Percentiles rank a stretch among this genome's conserved stretches.
These are phyloP conservation scores for Sporisorium iseilematis-ciliati DNA, from an alignment of 1,284 basidiomycete genomes.

Conservation along the genomic window DNA sequence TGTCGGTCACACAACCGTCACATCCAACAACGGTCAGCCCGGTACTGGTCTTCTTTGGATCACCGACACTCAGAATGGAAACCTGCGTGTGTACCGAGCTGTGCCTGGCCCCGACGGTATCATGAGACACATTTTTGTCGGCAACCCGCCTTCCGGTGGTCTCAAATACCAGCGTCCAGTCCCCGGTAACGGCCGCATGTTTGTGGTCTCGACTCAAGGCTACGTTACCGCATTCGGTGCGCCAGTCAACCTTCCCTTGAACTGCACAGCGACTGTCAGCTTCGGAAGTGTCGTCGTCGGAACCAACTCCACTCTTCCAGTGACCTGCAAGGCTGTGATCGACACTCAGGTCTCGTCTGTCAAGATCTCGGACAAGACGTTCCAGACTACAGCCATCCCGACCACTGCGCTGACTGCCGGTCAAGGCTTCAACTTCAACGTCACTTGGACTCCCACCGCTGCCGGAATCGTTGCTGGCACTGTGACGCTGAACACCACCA, in stretches of 20 bases:
- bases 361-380: neutral
- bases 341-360: constrained; percentile 3
- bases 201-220: constrained; percentile 6
- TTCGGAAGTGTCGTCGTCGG: constrained; percentile 15
- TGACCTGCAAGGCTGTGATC: constrained; percentile 13
- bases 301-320: constrained; percentile 2
- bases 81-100: constrained; percentile 18
- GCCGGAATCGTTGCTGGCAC: constrained; percentile 6
- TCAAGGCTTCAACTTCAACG: constrained; percentile 17
- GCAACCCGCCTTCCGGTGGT: constrained; percentile 4
- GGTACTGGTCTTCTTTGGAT: constrained; percentile 24
- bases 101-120: constrained; percentile 12
- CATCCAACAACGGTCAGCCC: constrained; percentile 18
- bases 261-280: constrained; percentile 13
- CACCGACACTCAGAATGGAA: constrained; percentile 20
- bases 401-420: constrained; percentile 5
- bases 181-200: constrained; percentile 24
- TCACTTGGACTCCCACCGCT: constrained; percentile 20
- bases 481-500: constrained; percentile 5
- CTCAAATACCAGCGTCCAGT: constrained; percentile 20
- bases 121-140: constrained; percentile 21
- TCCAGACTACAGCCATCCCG: constrained; percentile 5
- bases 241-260: constrained; percentile 29
- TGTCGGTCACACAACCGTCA: constrained; percentile 22
- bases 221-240: constrained; percentile 12